phyloP scores from a whole-genome alignment of 495 filamentous ascomycete species.

The Cladorrhinum samala region DNA sequence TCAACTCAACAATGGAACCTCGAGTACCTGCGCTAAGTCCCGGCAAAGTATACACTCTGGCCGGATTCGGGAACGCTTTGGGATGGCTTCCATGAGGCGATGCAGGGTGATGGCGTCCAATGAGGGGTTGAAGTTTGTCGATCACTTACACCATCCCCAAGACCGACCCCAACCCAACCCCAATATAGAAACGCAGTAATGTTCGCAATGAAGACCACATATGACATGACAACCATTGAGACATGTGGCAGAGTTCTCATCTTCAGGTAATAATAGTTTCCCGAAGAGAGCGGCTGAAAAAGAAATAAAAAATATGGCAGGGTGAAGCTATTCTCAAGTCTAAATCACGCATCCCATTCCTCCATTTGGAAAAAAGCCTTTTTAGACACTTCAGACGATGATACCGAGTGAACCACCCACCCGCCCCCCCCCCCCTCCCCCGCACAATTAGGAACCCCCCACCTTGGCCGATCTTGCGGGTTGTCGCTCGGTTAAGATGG shows the following conservation, averaged over 20 bases:
- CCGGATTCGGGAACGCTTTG: neutral
- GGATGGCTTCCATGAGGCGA: conserved; percentile 4
- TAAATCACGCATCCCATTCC: too few relatives aligned
- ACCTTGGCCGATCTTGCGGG: neutral
- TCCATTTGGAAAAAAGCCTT: too few relatives aligned
- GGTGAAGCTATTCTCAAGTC: neutral
- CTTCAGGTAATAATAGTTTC: neutral
- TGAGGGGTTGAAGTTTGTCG: conserved; percentile 2
- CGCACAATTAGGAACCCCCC: too few relatives aligned
- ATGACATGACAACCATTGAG: neutral
- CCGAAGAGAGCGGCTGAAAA: neutral
- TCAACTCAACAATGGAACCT: neutral
- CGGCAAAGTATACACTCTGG: too few relatives aligned
- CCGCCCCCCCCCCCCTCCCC: too few relatives aligned
- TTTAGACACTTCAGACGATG: too few relatives aligned
- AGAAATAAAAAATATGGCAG: neutral
- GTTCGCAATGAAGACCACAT: neutral
- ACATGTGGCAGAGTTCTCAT: neutral
- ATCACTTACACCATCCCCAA: neutral
- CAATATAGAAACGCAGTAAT: neutral
- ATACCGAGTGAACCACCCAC: too few relatives aligned
- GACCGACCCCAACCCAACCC: neutral
- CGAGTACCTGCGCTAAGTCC: neutral
- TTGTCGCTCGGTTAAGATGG: neutral
- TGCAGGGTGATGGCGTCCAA: neutral